phyloP scores from a whole-genome alignment of 176 grass and related monocot species.

The Phoenix roebelenii region DNA sequence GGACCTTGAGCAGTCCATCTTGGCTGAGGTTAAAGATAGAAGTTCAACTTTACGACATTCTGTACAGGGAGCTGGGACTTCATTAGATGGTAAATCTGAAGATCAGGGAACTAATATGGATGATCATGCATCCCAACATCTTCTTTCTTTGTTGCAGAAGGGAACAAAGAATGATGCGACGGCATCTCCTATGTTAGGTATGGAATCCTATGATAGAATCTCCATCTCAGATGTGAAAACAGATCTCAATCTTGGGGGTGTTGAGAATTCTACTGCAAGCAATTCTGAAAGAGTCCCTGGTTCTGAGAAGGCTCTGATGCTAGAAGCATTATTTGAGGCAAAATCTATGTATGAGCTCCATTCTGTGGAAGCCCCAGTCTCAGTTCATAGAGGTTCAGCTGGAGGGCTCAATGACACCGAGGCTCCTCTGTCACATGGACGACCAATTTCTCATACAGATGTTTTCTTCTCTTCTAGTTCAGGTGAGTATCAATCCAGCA shows the following conservation, averaged over 20 bases:
- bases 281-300: slow-evolving; percentile 31
- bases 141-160: slow-evolving; percentile 78
- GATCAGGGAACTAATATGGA: slow-evolving; percentile 42
- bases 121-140: slow-evolving; percentile 72
- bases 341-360: slow-evolving; percentile 95
- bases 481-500: slow-evolving; percentile 27
- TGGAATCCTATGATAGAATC: slow-evolving; percentile 27
- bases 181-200: slow-evolving; percentile 26
- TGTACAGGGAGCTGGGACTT: slow-evolving; percentile 24
- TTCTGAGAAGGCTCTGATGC: slow-evolving; percentile 49
- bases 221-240: slow-evolving; percentile 20
- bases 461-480: slow-evolving; percentile 25
- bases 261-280: slow-evolving; percentile 33
- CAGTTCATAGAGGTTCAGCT: slow-evolving; percentile 42
- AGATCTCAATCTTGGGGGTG: slow-evolving; percentile 17
- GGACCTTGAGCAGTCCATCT: slow-evolving; percentile 89
- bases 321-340: slow-evolving; percentile 78
- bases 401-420: slow-evolving; percentile 19
- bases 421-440: slow-evolving; percentile 14
- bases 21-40: slow-evolving; percentile 37
- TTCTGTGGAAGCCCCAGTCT: slow-evolving; percentile 83
- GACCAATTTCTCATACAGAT: slow-evolving; percentile 19
- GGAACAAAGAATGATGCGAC: slow-evolving; percentile 36
- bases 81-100: slow-evolving; percentile 17
- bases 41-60: slow-evolving; percentile 21